A percentile compares a stretch with the other conserved stretches of the same genome.
These are phyloP conservation scores for Scedosporium minutisporum DNA, from an alignment of 2,329 filamentous ascomycete species.

Conservation along the genomic window DNA sequence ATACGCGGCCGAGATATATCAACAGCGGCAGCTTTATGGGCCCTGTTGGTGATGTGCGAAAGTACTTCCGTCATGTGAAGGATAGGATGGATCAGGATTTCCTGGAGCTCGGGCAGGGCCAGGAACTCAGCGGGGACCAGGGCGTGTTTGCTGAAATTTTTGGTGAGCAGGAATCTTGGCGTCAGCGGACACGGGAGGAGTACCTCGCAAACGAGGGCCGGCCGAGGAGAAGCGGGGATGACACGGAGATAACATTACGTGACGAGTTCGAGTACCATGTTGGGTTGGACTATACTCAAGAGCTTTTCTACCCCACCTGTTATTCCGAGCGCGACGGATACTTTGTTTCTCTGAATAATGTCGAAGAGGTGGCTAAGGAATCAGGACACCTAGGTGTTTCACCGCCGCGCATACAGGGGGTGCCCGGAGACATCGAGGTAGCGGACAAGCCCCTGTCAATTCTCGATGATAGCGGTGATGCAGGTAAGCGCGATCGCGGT, in stretches of 20 bases:
- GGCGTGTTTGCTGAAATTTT: slow-evolving; percentile 21
- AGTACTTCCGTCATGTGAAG: background rate
- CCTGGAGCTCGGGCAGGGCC: background rate
- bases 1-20: too few relatives aligned
- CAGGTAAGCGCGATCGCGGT: background rate
- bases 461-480: background rate
- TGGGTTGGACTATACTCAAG: slow-evolving; percentile 19
- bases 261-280: slow-evolving; percentile 17
- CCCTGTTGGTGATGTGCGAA: too few relatives aligned
- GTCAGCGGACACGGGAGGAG: slow-evolving; percentile 23
- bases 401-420: slow-evolving; percentile 13
- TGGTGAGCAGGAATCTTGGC: slow-evolving; percentile 17
- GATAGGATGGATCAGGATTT: background rate
- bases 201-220: background rate
- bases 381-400: slow-evolving; percentile 14
- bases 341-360: slow-evolving; percentile 14
- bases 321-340: slow-evolving; percentile 18
- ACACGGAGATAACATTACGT: background rate
- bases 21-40: too few relatives aligned
- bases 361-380: slow-evolving; percentile 9
- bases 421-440: slow-evolving; percentile 15
- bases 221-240: background rate
- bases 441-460: slow-evolving; percentile 10
- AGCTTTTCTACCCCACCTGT: slow-evolving; percentile 19
- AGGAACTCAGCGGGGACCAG: slow-evolving; percentile 18